Evolutionary conservation across 306 rosid species (phyloP).

Genomic region (Quillaja saponaria): DNA sequence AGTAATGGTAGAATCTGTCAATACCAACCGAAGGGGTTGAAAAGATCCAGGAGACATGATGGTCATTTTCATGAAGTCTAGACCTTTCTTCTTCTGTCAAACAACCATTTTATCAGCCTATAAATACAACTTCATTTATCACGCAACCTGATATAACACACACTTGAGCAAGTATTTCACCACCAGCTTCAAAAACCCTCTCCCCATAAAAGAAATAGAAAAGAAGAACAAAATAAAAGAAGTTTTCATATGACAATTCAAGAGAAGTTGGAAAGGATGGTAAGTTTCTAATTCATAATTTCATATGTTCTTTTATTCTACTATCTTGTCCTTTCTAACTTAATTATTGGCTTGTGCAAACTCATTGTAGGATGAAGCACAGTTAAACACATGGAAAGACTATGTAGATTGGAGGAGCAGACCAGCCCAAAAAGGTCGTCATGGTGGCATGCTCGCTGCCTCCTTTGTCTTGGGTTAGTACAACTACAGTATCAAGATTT

Average conservation of each 20-base stretch:
- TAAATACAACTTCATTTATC: constrained; percentile 39
- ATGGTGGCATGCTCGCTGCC: constrained; percentile 81
- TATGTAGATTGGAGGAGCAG: constrained; percentile 79
- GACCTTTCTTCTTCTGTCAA: constrained; percentile 49
- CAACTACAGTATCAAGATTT: constrained; percentile 7
- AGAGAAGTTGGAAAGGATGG: constrained; percentile 35
- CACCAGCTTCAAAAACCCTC: constrained; percentile 8
- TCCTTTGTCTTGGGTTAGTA: constrained; percentile 69
- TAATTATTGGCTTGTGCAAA: constrained; percentile 8
- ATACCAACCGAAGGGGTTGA: constrained; percentile 24
- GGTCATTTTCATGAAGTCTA: constrained; percentile 52
- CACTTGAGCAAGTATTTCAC: constrained; percentile 18
- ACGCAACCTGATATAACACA: constrained; percentile 22
- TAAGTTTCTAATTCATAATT: constrained; percentile 23
- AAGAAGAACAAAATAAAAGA: background rate
- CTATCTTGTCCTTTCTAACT: constrained; percentile 1
- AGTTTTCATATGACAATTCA: background rate
- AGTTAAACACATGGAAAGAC: constrained; percentile 56
- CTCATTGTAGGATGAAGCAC: constrained; percentile 52
- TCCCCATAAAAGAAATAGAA: constrained; percentile 23
- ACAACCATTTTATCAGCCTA: constrained; percentile 41
- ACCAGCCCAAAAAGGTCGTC: constrained; percentile 61
- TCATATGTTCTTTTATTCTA: background rate
- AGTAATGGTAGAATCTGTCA: constrained; percentile 40
- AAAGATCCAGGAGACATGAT: constrained; percentile 31